Percentiles rank a stretch among this genome's conserved stretches.
Evolutionary conservation across 306 rosid genomes (phyloP).

Genomic region (Rosa multiflora): DNA sequence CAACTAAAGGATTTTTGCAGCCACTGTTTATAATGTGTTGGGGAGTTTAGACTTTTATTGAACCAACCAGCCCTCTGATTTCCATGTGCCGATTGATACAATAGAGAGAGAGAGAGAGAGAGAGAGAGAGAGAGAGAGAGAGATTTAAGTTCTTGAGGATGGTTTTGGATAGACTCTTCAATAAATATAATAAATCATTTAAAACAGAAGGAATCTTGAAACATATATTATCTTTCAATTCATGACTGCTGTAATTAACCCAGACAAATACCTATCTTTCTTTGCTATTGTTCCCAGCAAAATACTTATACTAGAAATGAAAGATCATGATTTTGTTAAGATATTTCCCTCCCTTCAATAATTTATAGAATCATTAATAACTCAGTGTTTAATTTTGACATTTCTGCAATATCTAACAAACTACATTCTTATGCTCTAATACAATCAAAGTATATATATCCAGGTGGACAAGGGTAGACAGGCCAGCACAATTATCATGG

Average conservation of each 20-base stretch:
- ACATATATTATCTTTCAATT: not conserved
- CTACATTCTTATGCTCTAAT: not conserved
- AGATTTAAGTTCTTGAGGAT: not conserved
- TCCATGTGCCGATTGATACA: not conserved
- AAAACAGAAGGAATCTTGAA: not conserved
- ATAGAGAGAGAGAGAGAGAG: too few relatives aligned
- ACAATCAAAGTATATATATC: slow-evolving; percentile 1
- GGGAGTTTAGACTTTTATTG: not conserved
- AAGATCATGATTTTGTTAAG: not conserved
- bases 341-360: not conserved
- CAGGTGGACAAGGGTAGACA: not conserved
- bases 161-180: not conserved
- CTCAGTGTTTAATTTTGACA: not conserved
- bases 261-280: not conserved
- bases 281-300: not conserved
- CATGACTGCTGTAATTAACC: not conserved
- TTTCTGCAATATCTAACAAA: not conserved
- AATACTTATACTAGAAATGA: not conserved
- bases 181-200: too few relatives aligned
- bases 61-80: not conserved
- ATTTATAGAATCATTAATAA: not conserved
- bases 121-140: not conserved
- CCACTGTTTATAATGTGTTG: not conserved
- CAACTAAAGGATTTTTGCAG: slow-evolving; percentile 11
- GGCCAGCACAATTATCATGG: not conserved